Evolutionary conservation across 352 stramenopile genomes (phyloP), one percentile per base, ranked within the genome.

Genomic region (Discostella stelligera): DNA sequence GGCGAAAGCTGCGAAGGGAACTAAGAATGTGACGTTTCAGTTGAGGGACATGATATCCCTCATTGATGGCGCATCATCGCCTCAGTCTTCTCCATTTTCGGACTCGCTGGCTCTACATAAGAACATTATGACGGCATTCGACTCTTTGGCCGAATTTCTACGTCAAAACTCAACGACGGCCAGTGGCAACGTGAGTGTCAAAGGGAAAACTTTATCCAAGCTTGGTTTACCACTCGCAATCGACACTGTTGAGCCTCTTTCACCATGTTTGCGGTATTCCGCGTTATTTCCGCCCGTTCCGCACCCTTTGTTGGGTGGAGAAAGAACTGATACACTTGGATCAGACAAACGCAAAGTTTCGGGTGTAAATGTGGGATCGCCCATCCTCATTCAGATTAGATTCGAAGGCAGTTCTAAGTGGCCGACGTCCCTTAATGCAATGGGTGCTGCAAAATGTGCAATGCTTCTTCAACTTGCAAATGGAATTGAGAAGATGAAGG

Each of bases 361-460:
- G 13, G 81, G 85, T 41, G 83, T 67, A 18, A 70, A 87, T 50
- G 30, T 64, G 44, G 80, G 65, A 20, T 50, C 79, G 50, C 85
- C 87, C 21, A 86, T 93, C 62, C 58, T 84, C 16, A 77, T 93
- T 54, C 87, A 91, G 59, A 86, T 93, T 53, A 52, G 83, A 48
- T 90, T 93, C 64, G 77, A 81, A 54, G 44, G 71, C 8, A 90
- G 77, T 20, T 89, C 79, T 2, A 93, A 89, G 65, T 93, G 87
- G 87, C 87, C 87, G 4, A 82, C 77, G 2, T 86, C 89, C 48
- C 59, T 93, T 39, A 83, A 79, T 73, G 84, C 87, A 3, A 93
- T 93, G 68, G 83, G 77, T 52, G 87, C 87, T 46, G 87, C 87
- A 7, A 93, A 93, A 69, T 90, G 83, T 59, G 87, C 87, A 25